Conservation (phyloP, 208 protist genomes). For the Naegleria gruberi region DNA sequence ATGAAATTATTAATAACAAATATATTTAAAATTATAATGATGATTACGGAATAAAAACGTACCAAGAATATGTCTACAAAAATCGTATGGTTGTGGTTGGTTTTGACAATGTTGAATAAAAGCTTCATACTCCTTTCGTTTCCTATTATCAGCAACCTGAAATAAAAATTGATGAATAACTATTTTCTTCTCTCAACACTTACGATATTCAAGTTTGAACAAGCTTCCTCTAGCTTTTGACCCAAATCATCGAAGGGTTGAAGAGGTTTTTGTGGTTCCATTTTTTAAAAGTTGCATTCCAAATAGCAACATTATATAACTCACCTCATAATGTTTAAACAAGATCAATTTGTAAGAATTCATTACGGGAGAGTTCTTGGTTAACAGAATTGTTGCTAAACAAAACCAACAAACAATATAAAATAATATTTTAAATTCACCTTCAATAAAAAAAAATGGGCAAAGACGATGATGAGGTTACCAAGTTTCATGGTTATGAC, state of each 20-base stretch:
- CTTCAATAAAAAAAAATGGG: neutral
- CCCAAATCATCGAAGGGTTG: neutral
- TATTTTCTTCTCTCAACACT: no score
- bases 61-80: neutral
- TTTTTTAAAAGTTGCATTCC: neutral
- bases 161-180: no score
- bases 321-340: no score
- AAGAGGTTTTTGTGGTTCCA: neutral
- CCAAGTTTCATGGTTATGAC: neutral
- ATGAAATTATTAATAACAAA: neutral
- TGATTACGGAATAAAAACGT: neutral
- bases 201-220: no score
- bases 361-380: no score
- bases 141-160: neutral
- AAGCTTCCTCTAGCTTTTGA: neutral
- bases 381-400: no score
- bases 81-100: neutral
- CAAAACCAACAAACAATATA: no score
- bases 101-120: conserved; percentile 3
- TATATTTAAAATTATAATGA: no score
- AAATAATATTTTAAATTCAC: no score
- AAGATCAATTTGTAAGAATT: no score
- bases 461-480: neutral
- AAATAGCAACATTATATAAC: no score
- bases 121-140: neutral